Evolutionary conservation across 2,329 filamentous ascomycete genomes (phyloP).

Genomic region (Talaromyces pinophilus): DNA sequence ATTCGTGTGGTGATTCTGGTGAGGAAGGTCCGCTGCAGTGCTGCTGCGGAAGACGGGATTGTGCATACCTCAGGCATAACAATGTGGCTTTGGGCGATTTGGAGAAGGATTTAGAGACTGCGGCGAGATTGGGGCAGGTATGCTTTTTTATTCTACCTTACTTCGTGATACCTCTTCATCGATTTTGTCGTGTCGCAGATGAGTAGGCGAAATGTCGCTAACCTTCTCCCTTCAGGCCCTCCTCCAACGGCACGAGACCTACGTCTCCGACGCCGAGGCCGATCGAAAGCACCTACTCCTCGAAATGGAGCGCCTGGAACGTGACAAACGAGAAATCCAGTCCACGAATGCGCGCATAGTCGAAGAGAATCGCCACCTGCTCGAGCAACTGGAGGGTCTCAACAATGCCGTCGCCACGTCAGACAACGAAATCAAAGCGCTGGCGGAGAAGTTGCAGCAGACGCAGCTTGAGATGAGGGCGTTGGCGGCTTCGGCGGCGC

Average conservation of each 20-base stretch:
- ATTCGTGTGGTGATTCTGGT: not conserved
- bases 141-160: not conserved
- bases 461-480: constrained; percentile 76
- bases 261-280: constrained; percentile 87
- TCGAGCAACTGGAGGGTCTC: constrained; percentile 80
- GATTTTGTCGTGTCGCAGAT: not conserved
- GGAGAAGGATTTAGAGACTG: constrained; percentile 83
- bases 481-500: constrained; percentile 70
- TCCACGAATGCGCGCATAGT: constrained; percentile 73
- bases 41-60: constrained; percentile 82
- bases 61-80: constrained; percentile 79
- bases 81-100: constrained; percentile 73
- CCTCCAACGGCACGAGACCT: constrained; percentile 87
- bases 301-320: constrained; percentile 75
- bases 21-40: constrained; percentile 51
- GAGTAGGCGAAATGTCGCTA: constrained; percentile 49
- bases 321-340: constrained; percentile 72
- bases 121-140: constrained; percentile 88
- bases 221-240: constrained; percentile 80
- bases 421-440: constrained; percentile 73
- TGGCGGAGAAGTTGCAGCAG: constrained; percentile 74
- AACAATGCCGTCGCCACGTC: constrained; percentile 79
- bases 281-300: constrained; percentile 72
- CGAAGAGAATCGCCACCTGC: constrained; percentile 76
- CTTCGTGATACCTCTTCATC: constrained; percentile 25